A percentile compares a stretch with the other conserved stretches of the same genome.
Conservation (phyloP, 2,329 filamentous ascomycete species). For the Verticillium tricorpus region DNA sequence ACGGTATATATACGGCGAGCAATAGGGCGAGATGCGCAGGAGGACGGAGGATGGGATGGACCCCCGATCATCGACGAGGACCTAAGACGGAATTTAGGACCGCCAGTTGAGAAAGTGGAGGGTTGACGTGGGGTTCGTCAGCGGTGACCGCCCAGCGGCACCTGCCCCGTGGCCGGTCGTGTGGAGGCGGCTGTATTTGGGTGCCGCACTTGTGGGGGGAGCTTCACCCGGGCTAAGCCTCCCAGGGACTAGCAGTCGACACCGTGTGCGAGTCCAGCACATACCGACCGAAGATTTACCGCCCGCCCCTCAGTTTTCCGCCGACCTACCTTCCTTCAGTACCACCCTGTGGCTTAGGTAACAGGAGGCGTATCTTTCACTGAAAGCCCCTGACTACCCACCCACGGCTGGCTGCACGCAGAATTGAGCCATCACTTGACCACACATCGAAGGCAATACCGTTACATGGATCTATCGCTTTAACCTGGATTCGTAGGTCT, state of each 20-base stretch:
- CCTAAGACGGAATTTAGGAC: conserved; percentile 4
- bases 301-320: background rate
- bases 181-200: conserved; percentile 4
- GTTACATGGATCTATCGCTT: background rate
- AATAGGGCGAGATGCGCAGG: background rate
- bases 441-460: background rate
- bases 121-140: conserved; percentile 3
- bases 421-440: background rate
- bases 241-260: background rate
- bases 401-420: background rate
- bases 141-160: background rate
- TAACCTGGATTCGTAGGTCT: background rate
- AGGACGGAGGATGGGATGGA: background rate
- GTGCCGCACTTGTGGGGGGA: background rate
- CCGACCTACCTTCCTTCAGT: too few species aligned
- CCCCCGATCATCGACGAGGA: background rate
- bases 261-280: background rate
- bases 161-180: conserved; percentile 1
- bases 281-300: background rate
- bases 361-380: too few species aligned
- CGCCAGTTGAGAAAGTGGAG: conserved; percentile 4
- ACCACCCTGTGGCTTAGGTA: too few species aligned
- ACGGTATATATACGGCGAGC: background rate
- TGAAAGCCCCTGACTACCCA: background rate
- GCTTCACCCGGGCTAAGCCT: background rate